Base-by-base conservation (phyloP, 495 filamentous ascomycete species). In the Clavariopsis aquatica region DNA sequence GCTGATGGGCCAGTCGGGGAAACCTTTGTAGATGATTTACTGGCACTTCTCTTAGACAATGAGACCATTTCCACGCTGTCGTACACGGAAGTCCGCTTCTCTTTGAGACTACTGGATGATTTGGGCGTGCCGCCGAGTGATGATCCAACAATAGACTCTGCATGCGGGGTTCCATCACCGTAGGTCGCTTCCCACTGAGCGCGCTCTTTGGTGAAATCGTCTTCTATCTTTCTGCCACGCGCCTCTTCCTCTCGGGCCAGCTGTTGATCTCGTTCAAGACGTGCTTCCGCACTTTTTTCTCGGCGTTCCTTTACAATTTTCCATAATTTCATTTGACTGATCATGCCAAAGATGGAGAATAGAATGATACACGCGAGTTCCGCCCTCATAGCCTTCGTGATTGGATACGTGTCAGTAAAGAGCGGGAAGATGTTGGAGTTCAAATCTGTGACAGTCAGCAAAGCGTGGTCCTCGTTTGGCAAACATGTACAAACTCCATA, bases 241-340 rank as follows among this genome's bases (percentile, higher is more conserved):
- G 85, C 84, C 45, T 84, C 84, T 64, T 98, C 92, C 46, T 87
- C 83, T 68, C 84, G 82, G n/a, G 91, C 82, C 12, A 85, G 79
- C 67, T 81, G 80, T 19, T 77, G 77, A 60, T 85, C 78, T 26
- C 84, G 83, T 60, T 88, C 81, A 17, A 81, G 76, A 24, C 78
- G 75, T 41, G 82, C 79, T 12, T 77, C 79, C 17, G 84, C 84
- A 55, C 84, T 87, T 66, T 83, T 83, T 19, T 84, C 81, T 20
- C 90, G 79, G 51, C 87, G 81, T 56, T 90, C 83, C 66, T 88
- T 87, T 54, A 97, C 83, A n/a, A 96, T 80, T 54, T 87, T 89
- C 93, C 93, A 97, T 9, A 97, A 77, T 61, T 86, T 88, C 64
- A 96, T 76, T 74, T 97, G 93, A 1, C 90, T 95, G 45, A 94